Evolutionary conservation across 768 basidiomycete species (phyloP), one percentile per base, ranked within the genome.

Genomic region (Floccularia luteovirens): DNA sequence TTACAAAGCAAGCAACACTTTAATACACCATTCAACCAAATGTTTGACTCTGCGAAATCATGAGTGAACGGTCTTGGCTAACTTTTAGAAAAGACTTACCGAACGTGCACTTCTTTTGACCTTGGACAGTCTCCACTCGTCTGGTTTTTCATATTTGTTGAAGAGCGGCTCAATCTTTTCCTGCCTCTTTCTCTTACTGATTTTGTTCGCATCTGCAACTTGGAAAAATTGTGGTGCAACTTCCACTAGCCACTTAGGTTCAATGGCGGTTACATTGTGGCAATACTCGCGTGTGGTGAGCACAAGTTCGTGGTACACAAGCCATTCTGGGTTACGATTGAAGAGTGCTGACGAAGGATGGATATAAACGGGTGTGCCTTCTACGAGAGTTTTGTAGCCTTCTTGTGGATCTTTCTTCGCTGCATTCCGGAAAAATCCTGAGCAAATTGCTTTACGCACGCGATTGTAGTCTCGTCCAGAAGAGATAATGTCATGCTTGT

Each of bases 191-290:
- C 91, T 77, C 62, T 93, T 94, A 56, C 89, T 92, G 65, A 98
- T 94, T 63, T 96, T 97, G 67, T 92, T 93, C 39, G 79, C 87
- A 60, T 98, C 96, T 2, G 94, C 92, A 31, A 99, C 91, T 62
- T 89, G 90, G 83, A 98, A 99, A 74, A 96, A 97, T 44, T 93
- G 91, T 1, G 96, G 94, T 5, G 94, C 96, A 17, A 94, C 92
- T 54, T 99, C 93, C 13, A 92, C 88, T 5, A 98, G 77, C 96
- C 94, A 99, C 59, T 96, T 96, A 3, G 96, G 94, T 57, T 99
- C 96, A 44, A 99, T 76, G 1, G 90, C 89, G 0, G 91, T 94
- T 31, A 98, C 90, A 40, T 88, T 91, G 52, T 89, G 84, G 58
- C 84, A 89, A 55, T 89, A 96, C 62, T 91, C 89, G 52, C 92